Percentiles rank a stretch among this genome's conserved stretches.
phyloP scores from a whole-genome alignment of 75 land plant genomes.

The Sequoiadendron giganteum region DNA sequence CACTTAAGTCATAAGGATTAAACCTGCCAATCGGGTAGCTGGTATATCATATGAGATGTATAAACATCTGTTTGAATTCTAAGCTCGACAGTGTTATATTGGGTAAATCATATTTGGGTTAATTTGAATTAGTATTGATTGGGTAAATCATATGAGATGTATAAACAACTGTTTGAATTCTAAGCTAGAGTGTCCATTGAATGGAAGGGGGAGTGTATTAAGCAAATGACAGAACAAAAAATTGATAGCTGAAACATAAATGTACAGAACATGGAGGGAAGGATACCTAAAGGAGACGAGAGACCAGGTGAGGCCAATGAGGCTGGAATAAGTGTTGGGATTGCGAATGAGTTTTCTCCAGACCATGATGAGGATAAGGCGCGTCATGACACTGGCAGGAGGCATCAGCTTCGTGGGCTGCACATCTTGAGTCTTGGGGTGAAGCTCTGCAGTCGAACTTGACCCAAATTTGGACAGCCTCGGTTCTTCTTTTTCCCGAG shows the following conservation, averaged over 20 bases:
- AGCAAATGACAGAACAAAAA: not conserved
- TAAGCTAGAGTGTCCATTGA: no score
- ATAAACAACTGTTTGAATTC: no score
- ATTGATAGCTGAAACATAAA: not conserved
- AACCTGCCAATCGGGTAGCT: no score
- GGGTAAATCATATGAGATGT: no score
- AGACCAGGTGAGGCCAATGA: conserved; percentile 83
- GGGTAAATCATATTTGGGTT: no score
- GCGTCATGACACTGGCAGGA: conserved; percentile 87
- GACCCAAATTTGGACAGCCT: conserved; percentile 48
- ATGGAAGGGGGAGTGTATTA: not conserved
- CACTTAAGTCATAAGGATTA: no score
- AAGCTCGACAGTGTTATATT: no score
- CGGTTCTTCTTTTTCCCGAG: conserved; percentile 44
- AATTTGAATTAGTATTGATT: no score
- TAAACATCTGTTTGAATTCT: no score
- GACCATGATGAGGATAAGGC: conserved; percentile 86
- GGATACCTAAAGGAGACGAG: conserved; percentile 72
- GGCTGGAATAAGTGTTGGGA: conserved; percentile 90
- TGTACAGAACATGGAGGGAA: no score
- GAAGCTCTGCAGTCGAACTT: conserved; percentile 69
- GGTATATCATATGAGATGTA: no score
- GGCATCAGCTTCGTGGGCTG: conserved; percentile 63
- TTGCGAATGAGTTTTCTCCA: conserved; percentile 88
- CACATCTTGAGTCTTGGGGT: conserved; percentile 45